phyloP scores from a whole-genome alignment of 176 grass and related monocot species.

The Alopecurus myosuroides region DNA sequence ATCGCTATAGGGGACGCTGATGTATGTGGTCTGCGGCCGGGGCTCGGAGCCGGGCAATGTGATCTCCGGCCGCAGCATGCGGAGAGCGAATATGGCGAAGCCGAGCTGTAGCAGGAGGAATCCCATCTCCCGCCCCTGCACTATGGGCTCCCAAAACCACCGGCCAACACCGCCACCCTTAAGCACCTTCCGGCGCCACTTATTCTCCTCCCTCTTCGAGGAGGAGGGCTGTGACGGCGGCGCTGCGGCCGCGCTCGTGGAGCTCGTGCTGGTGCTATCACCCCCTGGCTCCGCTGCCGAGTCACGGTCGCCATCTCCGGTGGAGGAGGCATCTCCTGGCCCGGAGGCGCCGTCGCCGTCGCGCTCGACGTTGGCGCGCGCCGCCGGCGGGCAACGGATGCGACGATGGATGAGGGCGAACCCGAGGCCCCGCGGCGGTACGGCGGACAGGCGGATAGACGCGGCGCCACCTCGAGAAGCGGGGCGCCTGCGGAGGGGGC shows the following conservation, averaged over 20 bases:
- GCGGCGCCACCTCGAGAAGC: background rate
- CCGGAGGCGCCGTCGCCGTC: conserved; percentile 17
- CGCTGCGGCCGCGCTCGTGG: conserved; percentile 34
- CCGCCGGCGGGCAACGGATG: conserved; percentile 35
- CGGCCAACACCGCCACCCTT: conserved; percentile 46
- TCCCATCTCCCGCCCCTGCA: conserved; percentile 76
- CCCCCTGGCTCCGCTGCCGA: conserved; percentile 15
- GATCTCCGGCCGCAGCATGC: conserved; percentile 73
- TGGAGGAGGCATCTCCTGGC: conserved; percentile 18
- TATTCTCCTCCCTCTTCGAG: conserved; percentile 59
- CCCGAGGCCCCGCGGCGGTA: conserved; percentile 49
- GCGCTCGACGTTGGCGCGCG: conserved; percentile 49
- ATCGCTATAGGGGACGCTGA: conserved; percentile 81
- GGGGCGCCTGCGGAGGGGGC: conserved; percentile 6
- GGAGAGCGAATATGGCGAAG: conserved; percentile 78
- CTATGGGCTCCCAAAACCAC: conserved; percentile 93
- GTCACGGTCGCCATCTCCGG: conserved; percentile 35
- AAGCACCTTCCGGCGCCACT: conserved; percentile 55
- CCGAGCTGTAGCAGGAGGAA: conserved; percentile 91
- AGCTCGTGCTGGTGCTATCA: conserved; percentile 29
- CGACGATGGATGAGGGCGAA: conserved; percentile 35
- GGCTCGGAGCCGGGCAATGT: conserved; percentile 72
- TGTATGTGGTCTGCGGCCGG: conserved; percentile 49
- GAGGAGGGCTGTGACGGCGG: conserved; percentile 29
- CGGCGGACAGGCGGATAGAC: conserved; percentile 42